Evolutionary conservation across 192 early-diverging fungal species (phyloP).

Genomic region (Coemansia sp.): DNA sequence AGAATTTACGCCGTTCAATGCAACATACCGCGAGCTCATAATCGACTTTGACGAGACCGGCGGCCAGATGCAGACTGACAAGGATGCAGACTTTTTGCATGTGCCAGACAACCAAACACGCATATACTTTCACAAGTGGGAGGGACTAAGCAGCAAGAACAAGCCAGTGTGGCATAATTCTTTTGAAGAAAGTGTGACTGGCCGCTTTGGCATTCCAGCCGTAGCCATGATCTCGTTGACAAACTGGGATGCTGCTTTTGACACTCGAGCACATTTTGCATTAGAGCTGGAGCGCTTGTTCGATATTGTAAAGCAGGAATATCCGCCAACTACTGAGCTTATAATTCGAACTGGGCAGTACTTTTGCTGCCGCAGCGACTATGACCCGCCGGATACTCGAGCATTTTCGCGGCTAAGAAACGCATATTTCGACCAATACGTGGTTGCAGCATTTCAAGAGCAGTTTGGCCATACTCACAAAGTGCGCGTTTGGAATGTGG

Average conservation of each 20-base stretch:
- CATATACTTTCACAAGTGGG: conserved; percentile 53
- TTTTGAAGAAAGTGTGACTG: not conserved
- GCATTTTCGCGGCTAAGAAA: conserved; percentile 24
- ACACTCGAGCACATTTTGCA: conserved; percentile 28
- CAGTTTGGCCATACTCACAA: conserved; percentile 21
- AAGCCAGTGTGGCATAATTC: not conserved
- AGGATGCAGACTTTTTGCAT: not conserved
- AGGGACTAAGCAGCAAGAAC: conserved; percentile 43
- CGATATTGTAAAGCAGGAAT: conserved; percentile 23
- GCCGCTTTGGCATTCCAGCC: conserved; percentile 11
- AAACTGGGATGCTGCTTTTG: conserved; percentile 58
- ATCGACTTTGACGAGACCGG: conserved; percentile 9
- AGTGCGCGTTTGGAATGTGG: conserved; percentile 50
- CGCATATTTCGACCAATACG: conserved; percentile 29
- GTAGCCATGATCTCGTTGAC: conserved; percentile 41
- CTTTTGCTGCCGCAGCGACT: conserved; percentile 56
- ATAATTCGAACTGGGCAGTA: conserved; percentile 57
- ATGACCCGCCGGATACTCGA: conserved; percentile 15
- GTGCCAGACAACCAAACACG: not conserved
- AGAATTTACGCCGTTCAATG: conserved; percentile 23
- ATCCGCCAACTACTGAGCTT: conserved; percentile 30
- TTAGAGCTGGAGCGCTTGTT: conserved; percentile 25
- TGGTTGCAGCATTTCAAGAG: conserved; percentile 20
- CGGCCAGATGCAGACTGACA: conserved; percentile 7
- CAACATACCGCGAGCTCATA: conserved; percentile 7